Evolutionary conservation across 2,329 filamentous ascomycete genomes (phyloP).

Genomic region (Colletotrichum limetticola): DNA sequence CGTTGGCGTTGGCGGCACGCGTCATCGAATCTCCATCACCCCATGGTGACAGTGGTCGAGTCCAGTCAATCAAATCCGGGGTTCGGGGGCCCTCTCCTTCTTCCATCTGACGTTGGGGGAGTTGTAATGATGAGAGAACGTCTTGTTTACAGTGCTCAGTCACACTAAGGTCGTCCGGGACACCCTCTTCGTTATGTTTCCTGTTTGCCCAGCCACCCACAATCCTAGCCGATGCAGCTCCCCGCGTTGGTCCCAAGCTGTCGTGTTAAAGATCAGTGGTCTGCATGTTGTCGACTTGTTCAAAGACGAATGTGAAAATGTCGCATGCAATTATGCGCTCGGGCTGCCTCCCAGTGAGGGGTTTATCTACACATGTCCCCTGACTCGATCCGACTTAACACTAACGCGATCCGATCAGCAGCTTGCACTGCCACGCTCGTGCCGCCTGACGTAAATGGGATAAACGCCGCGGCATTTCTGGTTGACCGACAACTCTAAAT

Average conservation of each 20-base stretch:
- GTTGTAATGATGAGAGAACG: neutral
- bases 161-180: neutral
- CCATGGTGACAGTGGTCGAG: constrained; percentile 32
- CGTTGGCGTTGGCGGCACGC: neutral
- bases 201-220: neutral
- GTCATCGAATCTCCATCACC: constrained; percentile 9
- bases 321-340: neutral
- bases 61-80: constrained; percentile 32
- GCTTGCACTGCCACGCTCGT: constrained; percentile 30
- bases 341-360: constrained; percentile 31
- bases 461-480: neutral
- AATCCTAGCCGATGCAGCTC: neutral
- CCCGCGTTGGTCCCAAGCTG: neutral
- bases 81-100: constrained; percentile 15
- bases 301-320: neutral
- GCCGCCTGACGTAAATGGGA: constrained; percentile 9
- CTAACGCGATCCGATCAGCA: constrained; percentile 27
- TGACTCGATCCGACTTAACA: constrained; percentile 14
- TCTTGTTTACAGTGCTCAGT: neutral
- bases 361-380: constrained; percentile 23
- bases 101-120: constrained; percentile 25
- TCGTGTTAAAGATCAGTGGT: neutral
- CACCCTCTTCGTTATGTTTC: neutral
- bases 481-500: constrained; percentile 23
- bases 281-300: neutral